Percentiles rank a stretch among this genome's conserved stretches.
Conservation (phyloP, 2,329 filamentous ascomycete genomes). For the Hymenoscyphus fraxineus region DNA sequence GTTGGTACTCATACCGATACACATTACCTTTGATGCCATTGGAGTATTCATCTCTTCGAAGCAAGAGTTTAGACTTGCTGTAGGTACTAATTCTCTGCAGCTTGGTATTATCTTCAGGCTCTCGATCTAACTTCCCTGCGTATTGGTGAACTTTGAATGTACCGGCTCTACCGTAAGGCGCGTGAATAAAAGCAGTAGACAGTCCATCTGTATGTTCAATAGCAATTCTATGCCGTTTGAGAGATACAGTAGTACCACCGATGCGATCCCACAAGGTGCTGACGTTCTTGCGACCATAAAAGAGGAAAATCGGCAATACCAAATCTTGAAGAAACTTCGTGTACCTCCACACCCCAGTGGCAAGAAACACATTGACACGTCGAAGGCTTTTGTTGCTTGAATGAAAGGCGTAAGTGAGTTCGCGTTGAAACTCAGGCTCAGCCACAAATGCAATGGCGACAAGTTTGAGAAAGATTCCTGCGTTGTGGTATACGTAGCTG, state of each 20-base stretch:
- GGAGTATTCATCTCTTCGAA: conserved; percentile 22
- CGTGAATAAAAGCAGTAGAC: conserved; percentile 44
- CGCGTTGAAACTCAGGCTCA: conserved; percentile 50
- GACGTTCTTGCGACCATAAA: conserved; percentile 46
- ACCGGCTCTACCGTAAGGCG: conserved; percentile 16
- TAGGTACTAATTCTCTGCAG: conserved; percentile 47
- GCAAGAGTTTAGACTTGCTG: conserved; percentile 44
- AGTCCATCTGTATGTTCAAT: conserved; percentile 46
- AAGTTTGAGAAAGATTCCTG: conserved; percentile 45
- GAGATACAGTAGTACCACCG: conserved; percentile 45
- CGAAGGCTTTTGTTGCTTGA: conserved; percentile 31
- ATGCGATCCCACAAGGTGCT: conserved; percentile 45
- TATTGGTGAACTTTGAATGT: conserved; percentile 21
- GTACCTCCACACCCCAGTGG: conserved; percentile 47
- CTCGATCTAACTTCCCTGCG: conserved; percentile 33
- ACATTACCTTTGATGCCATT: conserved; percentile 41
- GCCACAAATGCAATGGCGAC: conserved; percentile 47
- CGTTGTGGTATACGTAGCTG: conserved; percentile 38
- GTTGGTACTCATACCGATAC: conserved; percentile 47
- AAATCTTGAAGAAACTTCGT: conserved; percentile 43
- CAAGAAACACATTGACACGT: conserved; percentile 39
- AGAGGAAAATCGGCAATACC: conserved; percentile 28
- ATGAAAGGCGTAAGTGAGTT: conserved; percentile 44
- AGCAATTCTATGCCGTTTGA: conserved; percentile 45
- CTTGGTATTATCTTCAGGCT: conserved; percentile 41